A percentile compares a stretch with the other conserved stretches of the same genome.
Evolutionary conservation across 768 basidiomycete genomes (phyloP).

Genomic region (Royoungia palumana): DNA sequence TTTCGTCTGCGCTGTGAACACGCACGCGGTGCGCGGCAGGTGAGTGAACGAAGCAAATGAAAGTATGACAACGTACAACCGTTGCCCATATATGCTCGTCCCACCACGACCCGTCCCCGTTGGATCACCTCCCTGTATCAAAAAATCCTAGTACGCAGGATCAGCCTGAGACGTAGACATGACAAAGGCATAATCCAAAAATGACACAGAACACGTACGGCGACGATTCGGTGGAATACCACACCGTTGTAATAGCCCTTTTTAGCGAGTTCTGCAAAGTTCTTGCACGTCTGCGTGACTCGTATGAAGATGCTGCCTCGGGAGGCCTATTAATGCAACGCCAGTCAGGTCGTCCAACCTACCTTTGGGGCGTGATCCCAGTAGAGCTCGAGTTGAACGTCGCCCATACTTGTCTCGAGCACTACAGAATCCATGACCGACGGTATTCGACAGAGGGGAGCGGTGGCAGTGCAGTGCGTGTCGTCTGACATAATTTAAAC

Average conservation of each 20-base stretch:
- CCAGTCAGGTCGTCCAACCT: slow-evolving; percentile 6
- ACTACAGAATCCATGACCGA: slow-evolving; percentile 59
- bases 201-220: slow-evolving; percentile 44
- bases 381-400: slow-evolving; percentile 87
- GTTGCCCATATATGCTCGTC: slow-evolving; percentile 84
- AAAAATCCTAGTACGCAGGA: slow-evolving; percentile 68
- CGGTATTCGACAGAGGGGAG: background rate
- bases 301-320: slow-evolving; percentile 38
- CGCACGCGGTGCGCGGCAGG: background rate
- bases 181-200: background rate
- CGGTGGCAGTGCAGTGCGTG: background rate
- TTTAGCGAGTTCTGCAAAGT: slow-evolving; percentile 89
- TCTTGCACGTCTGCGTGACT: slow-evolving; percentile 77
- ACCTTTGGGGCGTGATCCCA: slow-evolving; percentile 85
- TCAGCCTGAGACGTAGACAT: background rate
- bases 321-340: slow-evolving; percentile 43
- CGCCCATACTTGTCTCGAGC: slow-evolving; percentile 81
- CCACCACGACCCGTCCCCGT: slow-evolving; percentile 94
- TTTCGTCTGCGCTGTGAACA: slow-evolving; percentile 75
- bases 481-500: too few species aligned
- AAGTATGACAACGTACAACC: slow-evolving; percentile 55
- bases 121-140: slow-evolving; percentile 95
- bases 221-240: slow-evolving; percentile 88
- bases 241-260: slow-evolving; percentile 91
- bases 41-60: too few species aligned